phyloP scores from a whole-genome alignment of 345 rosid species.

The Lagerstroemia speciosa region DNA sequence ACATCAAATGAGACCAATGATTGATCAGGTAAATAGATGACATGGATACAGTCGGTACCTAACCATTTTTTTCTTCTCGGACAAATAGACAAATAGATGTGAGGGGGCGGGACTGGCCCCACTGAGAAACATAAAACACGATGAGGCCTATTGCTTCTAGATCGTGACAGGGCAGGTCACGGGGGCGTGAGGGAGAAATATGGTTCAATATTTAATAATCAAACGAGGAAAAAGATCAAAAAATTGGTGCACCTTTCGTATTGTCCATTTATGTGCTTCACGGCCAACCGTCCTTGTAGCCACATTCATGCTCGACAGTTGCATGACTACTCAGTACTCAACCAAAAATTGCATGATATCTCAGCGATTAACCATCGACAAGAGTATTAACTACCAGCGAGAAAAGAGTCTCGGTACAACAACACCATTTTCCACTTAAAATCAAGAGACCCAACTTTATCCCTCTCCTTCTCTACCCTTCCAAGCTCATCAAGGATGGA shows the following conservation, averaged over 20 bases:
- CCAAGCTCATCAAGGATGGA: too few species aligned
- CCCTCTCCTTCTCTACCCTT: too few species aligned
- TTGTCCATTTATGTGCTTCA: slow-evolving; percentile 2
- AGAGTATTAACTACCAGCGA: neutral
- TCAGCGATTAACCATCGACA: neutral
- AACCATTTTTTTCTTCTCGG: neutral
- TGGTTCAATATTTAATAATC: neutral
- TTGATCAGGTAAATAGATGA: neutral
- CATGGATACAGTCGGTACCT: neutral
- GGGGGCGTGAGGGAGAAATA: neutral
- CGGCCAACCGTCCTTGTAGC: neutral
- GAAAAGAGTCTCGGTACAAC: too few species aligned
- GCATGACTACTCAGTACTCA: neutral
- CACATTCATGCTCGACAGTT: neutral
- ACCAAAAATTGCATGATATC: neutral
- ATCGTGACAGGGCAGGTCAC: neutral
- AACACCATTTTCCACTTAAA: too few species aligned
- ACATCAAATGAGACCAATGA: too few species aligned
- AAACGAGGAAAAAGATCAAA: neutral
- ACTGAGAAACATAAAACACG: neutral
- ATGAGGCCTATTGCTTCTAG: neutral
- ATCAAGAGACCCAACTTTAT: too few species aligned
- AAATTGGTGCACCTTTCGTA: neutral
- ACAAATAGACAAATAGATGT: neutral
- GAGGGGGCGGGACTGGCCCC: neutral